Evolutionary conservation across 208 protist species (phyloP), one percentile per base, ranked within the genome.

Genomic region (Leishmania lainsoni): DNA sequence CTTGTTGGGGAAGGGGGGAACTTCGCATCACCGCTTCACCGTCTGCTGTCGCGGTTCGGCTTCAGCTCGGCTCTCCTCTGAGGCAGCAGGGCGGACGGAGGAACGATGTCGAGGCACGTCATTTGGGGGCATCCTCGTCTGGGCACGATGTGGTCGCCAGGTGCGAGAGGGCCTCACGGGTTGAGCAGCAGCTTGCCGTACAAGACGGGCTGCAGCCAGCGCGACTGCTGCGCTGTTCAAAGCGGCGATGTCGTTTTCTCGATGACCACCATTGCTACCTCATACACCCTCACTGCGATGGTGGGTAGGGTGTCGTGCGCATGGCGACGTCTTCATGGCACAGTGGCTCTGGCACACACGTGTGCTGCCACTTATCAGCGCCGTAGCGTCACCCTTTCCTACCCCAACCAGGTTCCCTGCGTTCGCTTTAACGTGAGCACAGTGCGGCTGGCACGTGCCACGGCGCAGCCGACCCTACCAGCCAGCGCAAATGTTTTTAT

Each of bases 381-480:
- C 52, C 81, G 81, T 49, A 14, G 20, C 45, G 56, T 85, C 32
- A 81, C 63, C 61, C 35, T n/a, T 29, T 69, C 81, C 10, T 79
- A 85, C 77, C 2, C 77, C 52, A 54, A 26, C 12, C 35, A 48
- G 3, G 63, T 85, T 14, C 81, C 81, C 5, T 85, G 81, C 42
- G 66, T 51, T 0, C 81, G 81, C 73, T 81, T 85, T n/a, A 32
- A 68, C 72, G 66, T 85, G 39, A 63, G 52, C 73, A 85, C 81
- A 9, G 75, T 32, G 45, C 39, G 59, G 26, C 77, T 85, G 32
- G 70, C 81, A 1, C 81, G 81, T 26, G 75, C 77, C n/a, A 86
- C 74, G 5, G 39, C 45, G 42, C 77, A 86, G 72, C 65, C 82
- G 6, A 77, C 71, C 16, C 66, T 86, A 66, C 82, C 82, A 6